phyloP scores from a whole-genome alignment of 352 stramenopile species.

The Phytopythium boreale region DNA sequence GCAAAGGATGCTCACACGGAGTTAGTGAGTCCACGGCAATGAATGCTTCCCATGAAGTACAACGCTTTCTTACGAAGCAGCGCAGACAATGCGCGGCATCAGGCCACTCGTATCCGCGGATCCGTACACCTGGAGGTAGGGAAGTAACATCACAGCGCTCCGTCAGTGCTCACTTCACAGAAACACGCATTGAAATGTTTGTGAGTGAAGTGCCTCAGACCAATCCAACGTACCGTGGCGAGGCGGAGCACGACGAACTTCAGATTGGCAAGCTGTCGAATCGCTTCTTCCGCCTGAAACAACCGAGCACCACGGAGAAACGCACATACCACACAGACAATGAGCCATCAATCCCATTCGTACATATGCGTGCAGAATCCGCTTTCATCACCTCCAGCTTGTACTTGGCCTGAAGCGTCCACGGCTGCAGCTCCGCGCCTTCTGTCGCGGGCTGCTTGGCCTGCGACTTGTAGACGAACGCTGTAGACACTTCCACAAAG shows the following conservation, averaged over 20 bases:
- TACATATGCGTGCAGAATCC: background rate
- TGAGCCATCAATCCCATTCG: background rate
- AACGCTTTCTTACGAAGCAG: constrained; percentile 55
- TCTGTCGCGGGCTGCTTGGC: constrained; percentile 65
- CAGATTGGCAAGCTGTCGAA: constrained; percentile 50
- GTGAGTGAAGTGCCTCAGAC: too few species aligned
- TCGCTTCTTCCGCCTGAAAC: constrained; percentile 56
- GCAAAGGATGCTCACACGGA: background rate
- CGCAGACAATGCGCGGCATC: constrained; percentile 85
- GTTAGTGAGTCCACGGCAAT: background rate
- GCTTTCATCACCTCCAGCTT: constrained; percentile 56
- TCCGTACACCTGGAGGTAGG: constrained; percentile 61
- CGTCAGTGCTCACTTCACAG: background rate
- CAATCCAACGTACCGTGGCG: constrained; percentile 42
- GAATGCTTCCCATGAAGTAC: background rate
- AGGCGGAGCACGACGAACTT: constrained; percentile 75
- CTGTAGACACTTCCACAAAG: constrained; percentile 84
- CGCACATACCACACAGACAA: background rate
- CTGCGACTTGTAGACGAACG: constrained; percentile 89
- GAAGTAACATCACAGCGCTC: background rate
- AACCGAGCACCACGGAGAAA: background rate
- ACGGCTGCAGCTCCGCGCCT: constrained; percentile 59
- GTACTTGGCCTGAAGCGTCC: constrained; percentile 86
- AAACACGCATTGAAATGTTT: background rate
- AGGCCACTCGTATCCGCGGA: constrained; percentile 73